Base-by-base conservation (phyloP, 78 protist species). In the Speleostelium caveatum region DNA sequence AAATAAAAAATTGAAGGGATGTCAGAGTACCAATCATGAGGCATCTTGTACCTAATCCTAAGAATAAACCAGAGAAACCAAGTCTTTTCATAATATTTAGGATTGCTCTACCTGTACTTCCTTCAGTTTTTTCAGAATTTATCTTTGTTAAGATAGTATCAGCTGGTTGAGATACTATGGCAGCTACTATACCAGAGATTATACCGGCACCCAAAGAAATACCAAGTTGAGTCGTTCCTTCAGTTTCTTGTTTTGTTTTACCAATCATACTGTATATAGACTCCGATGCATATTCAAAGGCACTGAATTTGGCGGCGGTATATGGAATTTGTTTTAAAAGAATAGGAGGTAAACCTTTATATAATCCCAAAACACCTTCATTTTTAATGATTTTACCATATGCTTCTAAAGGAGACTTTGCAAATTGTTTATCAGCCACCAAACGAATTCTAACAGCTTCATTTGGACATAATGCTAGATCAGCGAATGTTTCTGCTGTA, bases 151-250 rank as follows among this genome's bases (percentile, higher is more conserved):
- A 63, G 73, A 97, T 17, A 28, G 96, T 78, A 87, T 95, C 98
- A 55, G 99, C 99, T 33, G 99, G 99, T 94, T 97, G 99, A 24
- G 99, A 97, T 69, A 96, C 96, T 28, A 96, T 71, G 69, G 98
- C 99, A 65, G 96, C 92, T 78, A 88, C 69, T 63, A 95, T 83
- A 86, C 99, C 99, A 36, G 99, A 96, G 51, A 86, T 92, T 91
- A 95, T 77, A 87, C 99, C 99, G 16, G 97, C 62, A 39, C 94
- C 94, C 62, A 97, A 86, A 58, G 97, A 95, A 35, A 97, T 85
- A 26, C 93, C 53, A 56, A 96, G 85, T 86, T 96, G 93, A 60
- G 67, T 77, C 22, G 62, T 42, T 41, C 69, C 91, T 59, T 77
- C 69, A 28, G 69, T 12, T 7, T 42, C 28, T 26, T 83, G 79